phyloP scores from a whole-genome alignment of 768 basidiomycete species.

The Hortiboletus campestris region DNA sequence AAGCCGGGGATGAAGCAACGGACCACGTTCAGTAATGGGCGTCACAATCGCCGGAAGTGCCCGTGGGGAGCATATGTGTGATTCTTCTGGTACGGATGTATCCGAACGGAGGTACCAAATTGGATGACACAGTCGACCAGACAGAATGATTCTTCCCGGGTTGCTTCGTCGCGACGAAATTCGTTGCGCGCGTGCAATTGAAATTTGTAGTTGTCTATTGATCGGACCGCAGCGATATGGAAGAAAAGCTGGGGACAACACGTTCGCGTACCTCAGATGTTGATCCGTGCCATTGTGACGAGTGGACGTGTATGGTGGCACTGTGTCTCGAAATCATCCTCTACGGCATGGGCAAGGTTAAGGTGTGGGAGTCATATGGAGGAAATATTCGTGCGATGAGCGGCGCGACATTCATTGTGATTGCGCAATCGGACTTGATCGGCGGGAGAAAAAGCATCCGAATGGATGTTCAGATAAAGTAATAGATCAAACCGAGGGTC shows the following conservation, averaged over 20 bases:
- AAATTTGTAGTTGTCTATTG: neutral
- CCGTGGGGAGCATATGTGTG: constrained; percentile 19
- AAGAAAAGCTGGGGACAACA: neutral
- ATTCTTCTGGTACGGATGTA: constrained; percentile 19
- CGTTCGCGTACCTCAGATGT: constrained; percentile 15
- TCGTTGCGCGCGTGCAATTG: neutral
- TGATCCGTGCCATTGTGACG: constrained; percentile 7
- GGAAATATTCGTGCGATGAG: constrained; percentile 7
- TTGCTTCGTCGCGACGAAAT: neutral
- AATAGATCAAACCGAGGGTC: constrained; percentile 25
- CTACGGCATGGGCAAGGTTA: neutral
- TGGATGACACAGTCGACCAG: constrained; percentile 8
- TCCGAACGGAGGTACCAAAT: constrained; percentile 28
- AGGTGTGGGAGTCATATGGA: constrained; percentile 15
- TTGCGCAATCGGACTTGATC: constrained; percentile 34
- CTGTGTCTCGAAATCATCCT: neutral
- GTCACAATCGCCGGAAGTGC: constrained; percentile 18
- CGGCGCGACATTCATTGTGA: constrained; percentile 20
- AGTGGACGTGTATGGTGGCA: neutral
- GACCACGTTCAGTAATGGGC: constrained; percentile 7
- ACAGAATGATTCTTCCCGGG: constrained; percentile 7
- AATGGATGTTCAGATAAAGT: constrained; percentile 29
- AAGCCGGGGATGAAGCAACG: neutral
- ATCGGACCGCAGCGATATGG: neutral
- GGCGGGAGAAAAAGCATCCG: constrained; percentile 31